Conservation (phyloP, 106 monocot species). For the Vanilla planifolia region DNA sequence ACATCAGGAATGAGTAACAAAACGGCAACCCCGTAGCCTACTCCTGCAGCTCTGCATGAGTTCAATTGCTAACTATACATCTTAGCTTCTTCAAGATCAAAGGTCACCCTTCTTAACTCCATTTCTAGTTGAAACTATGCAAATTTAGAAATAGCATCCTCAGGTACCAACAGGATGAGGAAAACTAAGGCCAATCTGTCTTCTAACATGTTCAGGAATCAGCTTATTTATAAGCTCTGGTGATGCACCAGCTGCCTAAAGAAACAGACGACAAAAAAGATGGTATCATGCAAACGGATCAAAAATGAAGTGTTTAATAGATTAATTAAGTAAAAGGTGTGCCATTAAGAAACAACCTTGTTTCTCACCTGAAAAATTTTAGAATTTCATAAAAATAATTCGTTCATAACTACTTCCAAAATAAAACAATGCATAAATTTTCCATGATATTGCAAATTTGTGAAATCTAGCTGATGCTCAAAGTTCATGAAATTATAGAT, state of each 20-base stretch:
- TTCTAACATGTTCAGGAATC: constrained; percentile 55
- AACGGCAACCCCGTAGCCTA: neutral
- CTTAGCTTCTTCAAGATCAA: neutral
- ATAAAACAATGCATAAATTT: too few species aligned
- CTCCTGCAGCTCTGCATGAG: neutral
- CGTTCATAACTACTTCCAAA: too few species aligned
- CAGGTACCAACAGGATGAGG: constrained; percentile 26
- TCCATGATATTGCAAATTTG: too few species aligned
- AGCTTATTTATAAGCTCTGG: constrained; percentile 60
- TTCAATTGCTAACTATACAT: constrained; percentile 2
- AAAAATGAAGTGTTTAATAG: too few species aligned
- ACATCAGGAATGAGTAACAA: neutral
- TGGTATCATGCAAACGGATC: too few species aligned
- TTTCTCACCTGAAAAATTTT: too few species aligned
- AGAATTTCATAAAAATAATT: too few species aligned
- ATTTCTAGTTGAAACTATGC: neutral
- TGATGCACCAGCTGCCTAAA: constrained; percentile 50
- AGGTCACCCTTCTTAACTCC: neutral
- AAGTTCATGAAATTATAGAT: too few species aligned
- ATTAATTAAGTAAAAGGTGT: too few species aligned
- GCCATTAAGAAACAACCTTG: too few species aligned
- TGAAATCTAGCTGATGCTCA: too few species aligned
- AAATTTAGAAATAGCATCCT: neutral
- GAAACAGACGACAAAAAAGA: neutral
- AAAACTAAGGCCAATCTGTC: constrained; percentile 40